These are phyloP conservation scores for Porogramme epimiltina DNA, from an alignment of 1,284 basidiomycete species.

Conservation along the genomic window DNA sequence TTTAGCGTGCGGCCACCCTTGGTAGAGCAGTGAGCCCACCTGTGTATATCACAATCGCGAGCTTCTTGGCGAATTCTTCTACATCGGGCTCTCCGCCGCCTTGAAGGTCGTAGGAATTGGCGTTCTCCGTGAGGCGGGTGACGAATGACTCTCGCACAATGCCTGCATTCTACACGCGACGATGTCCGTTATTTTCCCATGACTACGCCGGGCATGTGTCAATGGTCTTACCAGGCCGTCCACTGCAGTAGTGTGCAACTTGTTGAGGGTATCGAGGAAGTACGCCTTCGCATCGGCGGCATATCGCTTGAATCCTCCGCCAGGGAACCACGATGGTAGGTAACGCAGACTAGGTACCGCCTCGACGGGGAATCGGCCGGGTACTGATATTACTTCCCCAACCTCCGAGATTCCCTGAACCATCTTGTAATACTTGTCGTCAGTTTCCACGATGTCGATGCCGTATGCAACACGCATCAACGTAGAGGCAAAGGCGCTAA, in stretches of 20 bases:
- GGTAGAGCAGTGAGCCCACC: neutral
- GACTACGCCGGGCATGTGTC: too few relatives aligned
- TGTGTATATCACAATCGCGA: neutral
- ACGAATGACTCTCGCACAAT: neutral
- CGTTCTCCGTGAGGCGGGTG: neutral
- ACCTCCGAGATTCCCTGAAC: neutral
- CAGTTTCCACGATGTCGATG: neutral
- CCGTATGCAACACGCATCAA: conserved; percentile 13
- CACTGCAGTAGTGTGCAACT: neutral
- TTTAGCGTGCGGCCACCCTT: neutral
- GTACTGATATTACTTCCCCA: neutral
- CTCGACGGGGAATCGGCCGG: conserved; percentile 5
- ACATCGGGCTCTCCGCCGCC: neutral
- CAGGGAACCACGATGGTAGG: neutral
- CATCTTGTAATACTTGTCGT: conserved; percentile 5
- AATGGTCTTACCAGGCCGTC: neutral
- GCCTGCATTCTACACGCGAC: too few relatives aligned
- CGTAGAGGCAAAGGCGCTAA: conserved; percentile 11
- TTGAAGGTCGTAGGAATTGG: neutral
- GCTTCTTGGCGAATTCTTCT: neutral
- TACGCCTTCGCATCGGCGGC: neutral
- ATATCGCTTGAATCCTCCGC: neutral
- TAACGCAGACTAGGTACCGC: neutral
- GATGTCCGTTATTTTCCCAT: neutral
- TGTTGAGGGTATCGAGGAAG: neutral